Evolutionary conservation across 257 asterid species (phyloP).

Genomic region (Osmanthus fragrans): DNA sequence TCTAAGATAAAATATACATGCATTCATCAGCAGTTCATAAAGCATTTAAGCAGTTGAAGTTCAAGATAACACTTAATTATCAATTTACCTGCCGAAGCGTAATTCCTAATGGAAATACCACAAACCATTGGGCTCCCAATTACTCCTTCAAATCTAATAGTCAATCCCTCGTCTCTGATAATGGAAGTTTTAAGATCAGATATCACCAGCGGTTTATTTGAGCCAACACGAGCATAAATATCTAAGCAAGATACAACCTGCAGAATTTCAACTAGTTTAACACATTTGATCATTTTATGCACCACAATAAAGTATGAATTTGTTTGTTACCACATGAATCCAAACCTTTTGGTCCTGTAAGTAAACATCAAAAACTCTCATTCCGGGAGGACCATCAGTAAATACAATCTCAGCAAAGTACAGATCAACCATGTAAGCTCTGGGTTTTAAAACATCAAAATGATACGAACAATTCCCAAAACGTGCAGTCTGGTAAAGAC

Average conservation of each 20-base stretch:
- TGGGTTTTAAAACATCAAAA: slow-evolving; percentile 45
- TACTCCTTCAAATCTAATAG: slow-evolving; percentile 60
- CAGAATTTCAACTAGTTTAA: slow-evolving; percentile 24
- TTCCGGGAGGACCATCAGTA: slow-evolving; percentile 56
- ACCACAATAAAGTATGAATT: background rate
- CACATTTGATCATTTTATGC: slow-evolving; percentile 3
- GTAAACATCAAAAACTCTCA: slow-evolving; percentile 62
- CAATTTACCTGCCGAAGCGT: slow-evolving; percentile 51
- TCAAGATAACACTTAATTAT: slow-evolving; percentile 7
- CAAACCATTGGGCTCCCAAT: slow-evolving; percentile 55
- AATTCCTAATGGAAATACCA: slow-evolving; percentile 55
- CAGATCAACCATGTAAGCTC: slow-evolving; percentile 61
- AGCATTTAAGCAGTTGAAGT: slow-evolving; percentile 2
- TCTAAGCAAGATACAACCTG: slow-evolving; percentile 67
- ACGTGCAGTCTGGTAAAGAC: slow-evolving; percentile 65
- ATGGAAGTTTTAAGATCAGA: slow-evolving; percentile 51
- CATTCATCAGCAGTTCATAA: slow-evolving; percentile 23
- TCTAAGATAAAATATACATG: slow-evolving; percentile 33
- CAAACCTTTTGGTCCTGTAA: slow-evolving; percentile 64
- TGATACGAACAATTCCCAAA: slow-evolving; percentile 52
- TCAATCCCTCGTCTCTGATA: slow-evolving; percentile 48
- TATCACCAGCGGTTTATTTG: slow-evolving; percentile 57
- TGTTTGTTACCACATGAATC: background rate
- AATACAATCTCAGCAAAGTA: slow-evolving; percentile 70
- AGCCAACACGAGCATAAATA: slow-evolving; percentile 57